Conservation (phyloP, 2,329 filamentous ascomycete genomes). For the Pseudopyrenochaeta lycopersici region DNA sequence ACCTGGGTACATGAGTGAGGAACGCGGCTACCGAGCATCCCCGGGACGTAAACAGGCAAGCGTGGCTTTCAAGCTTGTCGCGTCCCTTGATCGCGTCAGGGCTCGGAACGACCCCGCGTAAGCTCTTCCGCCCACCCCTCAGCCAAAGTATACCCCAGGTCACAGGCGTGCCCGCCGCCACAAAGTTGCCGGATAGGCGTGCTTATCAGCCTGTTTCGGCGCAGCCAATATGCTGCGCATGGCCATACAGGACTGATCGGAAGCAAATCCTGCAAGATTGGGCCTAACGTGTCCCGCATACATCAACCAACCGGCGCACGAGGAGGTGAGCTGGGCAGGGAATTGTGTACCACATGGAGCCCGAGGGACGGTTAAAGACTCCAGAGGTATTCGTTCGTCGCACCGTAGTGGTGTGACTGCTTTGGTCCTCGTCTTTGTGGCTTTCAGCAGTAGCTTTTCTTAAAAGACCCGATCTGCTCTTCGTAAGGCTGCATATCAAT, state of each 20-base stretch:
- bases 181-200: conserved; percentile 14
- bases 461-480: conserved; percentile 1
- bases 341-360: conserved; percentile 3
- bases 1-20: neutral
- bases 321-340: conserved; percentile 7
- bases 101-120: conserved; percentile 23
- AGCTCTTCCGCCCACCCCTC: conserved; percentile 27
- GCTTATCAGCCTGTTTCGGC: conserved; percentile 12
- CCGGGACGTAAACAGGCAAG: neutral
- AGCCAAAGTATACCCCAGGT: conserved; percentile 21
- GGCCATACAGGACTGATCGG: conserved; percentile 9
- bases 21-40: neutral
- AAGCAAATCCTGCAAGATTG: neutral
- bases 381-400: conserved; percentile 27
- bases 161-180: neutral
- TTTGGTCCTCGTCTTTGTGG: conserved; percentile 1
- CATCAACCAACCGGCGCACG: conserved; percentile 14
- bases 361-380: conserved; percentile 42
- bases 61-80: neutral
- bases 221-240: conserved; percentile 11
- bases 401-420: conserved; percentile 23
- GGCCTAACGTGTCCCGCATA: conserved; percentile 20
- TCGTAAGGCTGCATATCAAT: neutral
- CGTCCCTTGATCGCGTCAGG: neutral
- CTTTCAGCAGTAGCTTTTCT: conserved; percentile 5